Base-by-base conservation (phyloP, 805 yeast genomes). In the Diddensiella santjacobensis region DNA sequence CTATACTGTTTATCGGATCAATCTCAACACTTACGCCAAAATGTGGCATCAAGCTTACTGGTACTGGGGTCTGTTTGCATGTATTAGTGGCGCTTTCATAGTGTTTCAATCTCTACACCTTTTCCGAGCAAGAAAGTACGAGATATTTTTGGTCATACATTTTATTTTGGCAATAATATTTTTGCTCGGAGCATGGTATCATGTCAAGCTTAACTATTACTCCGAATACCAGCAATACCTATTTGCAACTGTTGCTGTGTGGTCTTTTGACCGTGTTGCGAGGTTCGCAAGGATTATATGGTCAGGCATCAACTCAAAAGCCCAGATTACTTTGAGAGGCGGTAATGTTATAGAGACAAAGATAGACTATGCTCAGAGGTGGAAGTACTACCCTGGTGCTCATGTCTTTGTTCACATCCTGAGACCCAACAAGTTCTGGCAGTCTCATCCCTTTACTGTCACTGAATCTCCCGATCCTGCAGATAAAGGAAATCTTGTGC, bases 361-460 rank as follows among this genome's bases (percentile, higher is more conserved):
- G 4, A 48, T 65, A 40, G 45, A 45, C 22, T 58, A 66, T 47
- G 84, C 87, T 17, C 58, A 60, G 3, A 60, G 58, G 45, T 77
- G 82, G 73, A 68, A 67, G 36, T 67, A 74, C 18, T 65, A 58
- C 48, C 83, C 88, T 2, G 84, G 87, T 23, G 69, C 75, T 13
- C 79, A 68, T 60, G 79, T 74, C 1, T 84, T 71, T 57, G 64
- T 86, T 31, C 75, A 81, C 65, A 80, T 84, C 61, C 53, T 81
- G 49, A 67, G 76, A 39, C 71, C 75, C 17, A 59, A 66, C 2
- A 65, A 72, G 33, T 79, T 82, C 62, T 82, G 83, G 81, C 87
- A 84, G 61, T 77, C 84, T 3, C 89, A 84, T 62, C 91, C 91
- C 3, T 84, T 86, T 65, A 81, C 90, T 1, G 45, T 66, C 8